Evolutionary conservation across 129 eudicot genomes (phyloP), one percentile per base, ranked within the genome.

Genomic region (Helianthus tuberosus): DNA sequence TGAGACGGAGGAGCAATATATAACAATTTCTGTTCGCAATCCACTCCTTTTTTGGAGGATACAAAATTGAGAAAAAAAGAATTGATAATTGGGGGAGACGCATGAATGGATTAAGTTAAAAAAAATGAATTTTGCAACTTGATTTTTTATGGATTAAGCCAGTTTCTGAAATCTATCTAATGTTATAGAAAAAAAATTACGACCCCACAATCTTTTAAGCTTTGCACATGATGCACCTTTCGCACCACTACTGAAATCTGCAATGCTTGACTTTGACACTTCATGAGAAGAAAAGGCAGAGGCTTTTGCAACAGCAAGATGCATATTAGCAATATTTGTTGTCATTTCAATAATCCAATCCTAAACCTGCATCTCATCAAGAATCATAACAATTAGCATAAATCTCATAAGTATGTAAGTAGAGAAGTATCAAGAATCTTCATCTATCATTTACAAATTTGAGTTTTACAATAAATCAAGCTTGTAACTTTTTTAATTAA

Each of bases 301-400:
- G 15, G 84, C 81, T 68, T 71, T 88, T 65, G 86, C 79, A 17
- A 83, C 46, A 39, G 80, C 83, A 72, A 86, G 67, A 29, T 86
- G 92, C 72, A 88, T 64, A 77, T 65, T 69, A 15, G 88, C 74
- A 76, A 89, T 72, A 72, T 92, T 82, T 16, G 83, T 72, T 71
- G 93, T 75, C 61, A 77, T 77, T 48, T 58, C 47, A 48, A 72
- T 48, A 35, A 2, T 67, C 8, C 35, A 35, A 66, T 76, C 46
- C 36, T 5, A 48, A 48, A 68, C 53, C 81, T 77, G 63, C 69
- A 55, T 29, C 1, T 32, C 61, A n/a, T 29, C 52, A 76, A 67
- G 50, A 68, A 46, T 49, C 32, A 68, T 11, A 68, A 13, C 27
- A 50, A 51, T 32, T 9, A 29, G 35, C 43, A 68, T 5, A 62